Conservation (phyloP, 805 yeast species). For the Yarrowia hollandica region DNA sequence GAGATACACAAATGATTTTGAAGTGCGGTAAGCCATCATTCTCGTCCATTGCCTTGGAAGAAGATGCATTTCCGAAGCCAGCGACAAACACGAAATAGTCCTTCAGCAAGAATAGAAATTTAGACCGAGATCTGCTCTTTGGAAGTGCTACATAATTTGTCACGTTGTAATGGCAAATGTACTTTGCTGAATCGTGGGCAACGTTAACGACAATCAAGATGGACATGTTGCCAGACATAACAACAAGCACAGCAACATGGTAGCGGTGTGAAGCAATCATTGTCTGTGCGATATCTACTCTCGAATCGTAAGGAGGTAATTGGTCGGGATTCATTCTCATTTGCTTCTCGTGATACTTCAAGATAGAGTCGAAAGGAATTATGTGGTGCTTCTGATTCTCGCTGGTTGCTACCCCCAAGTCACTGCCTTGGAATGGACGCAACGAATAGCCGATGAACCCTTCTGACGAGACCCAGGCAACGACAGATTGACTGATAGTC, state of each 20-base stretch:
- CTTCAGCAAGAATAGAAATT: background rate
- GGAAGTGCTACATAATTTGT: background rate
- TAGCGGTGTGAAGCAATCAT: conserved; percentile 9
- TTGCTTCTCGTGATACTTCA: background rate
- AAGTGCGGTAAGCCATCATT: conserved; percentile 9
- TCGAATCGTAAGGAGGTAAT: background rate
- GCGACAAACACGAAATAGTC: conserved; percentile 12
- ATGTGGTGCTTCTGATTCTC: background rate
- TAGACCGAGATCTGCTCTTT: conserved; percentile 8
- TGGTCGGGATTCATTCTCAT: background rate
- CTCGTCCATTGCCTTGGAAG: background rate
- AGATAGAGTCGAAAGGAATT: background rate
- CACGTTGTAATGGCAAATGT: conserved; percentile 15
- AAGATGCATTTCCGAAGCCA: background rate
- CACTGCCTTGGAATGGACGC: background rate
- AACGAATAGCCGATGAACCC: conserved; percentile 1
- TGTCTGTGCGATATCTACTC: background rate
- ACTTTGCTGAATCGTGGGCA: background rate
- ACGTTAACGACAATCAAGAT: conserved; percentile 6
- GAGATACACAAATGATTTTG: conserved; percentile 8
- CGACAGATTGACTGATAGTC: conserved; percentile 26
- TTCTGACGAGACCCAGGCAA: conserved; percentile 31
- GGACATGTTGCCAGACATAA: background rate
- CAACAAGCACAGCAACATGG: conserved; percentile 3
- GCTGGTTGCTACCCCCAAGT: background rate